phyloP scores from a whole-genome alignment of 106 monocot genomes.

The Triglochin maritima region DNA sequence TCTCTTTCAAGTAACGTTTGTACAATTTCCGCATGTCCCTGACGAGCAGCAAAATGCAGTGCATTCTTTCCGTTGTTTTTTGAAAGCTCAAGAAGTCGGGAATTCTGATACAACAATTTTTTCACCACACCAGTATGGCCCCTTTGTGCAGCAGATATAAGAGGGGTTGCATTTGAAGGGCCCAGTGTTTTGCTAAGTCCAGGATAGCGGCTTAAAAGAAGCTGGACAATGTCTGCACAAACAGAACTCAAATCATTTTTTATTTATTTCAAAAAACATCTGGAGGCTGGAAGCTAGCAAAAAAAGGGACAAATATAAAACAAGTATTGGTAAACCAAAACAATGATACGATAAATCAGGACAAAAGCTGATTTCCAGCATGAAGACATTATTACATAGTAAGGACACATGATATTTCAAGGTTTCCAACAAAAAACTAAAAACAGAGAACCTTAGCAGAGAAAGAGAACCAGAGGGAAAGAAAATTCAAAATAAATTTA shows the following conservation, averaged over 20 bases:
- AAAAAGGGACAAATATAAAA: background rate
- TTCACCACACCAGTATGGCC: constrained; percentile 66
- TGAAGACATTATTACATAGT: too few species aligned
- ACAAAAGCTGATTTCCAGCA: too few species aligned
- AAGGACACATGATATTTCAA: too few species aligned
- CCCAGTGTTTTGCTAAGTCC: constrained; percentile 62
- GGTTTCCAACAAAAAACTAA: too few species aligned
- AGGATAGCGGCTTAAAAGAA: constrained; percentile 49
- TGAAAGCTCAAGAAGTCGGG: constrained; percentile 58
- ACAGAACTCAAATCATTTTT: background rate
- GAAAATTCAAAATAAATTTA: too few species aligned
- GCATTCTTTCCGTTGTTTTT: constrained; percentile 82
- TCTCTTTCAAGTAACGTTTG: constrained; percentile 47
- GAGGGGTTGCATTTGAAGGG: constrained; percentile 64
- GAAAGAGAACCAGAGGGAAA: too few species aligned
- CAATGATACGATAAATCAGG: too few species aligned
- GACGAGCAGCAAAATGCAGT: constrained; percentile 80
- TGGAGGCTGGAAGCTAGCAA: background rate
- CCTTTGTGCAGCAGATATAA: constrained; percentile 68
- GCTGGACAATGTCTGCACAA: constrained; percentile 54
- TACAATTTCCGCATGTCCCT: constrained; percentile 70
- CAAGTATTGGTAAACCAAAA: too few species aligned
- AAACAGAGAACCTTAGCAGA: too few species aligned
- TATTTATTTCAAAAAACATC: too few species aligned
- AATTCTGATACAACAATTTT: constrained; percentile 55